Percentiles rank a stretch among this genome's conserved stretches.
Evolutionary conservation across 768 basidiomycete genomes (phyloP).

Genomic region (Pleurotus pulmonarius): DNA sequence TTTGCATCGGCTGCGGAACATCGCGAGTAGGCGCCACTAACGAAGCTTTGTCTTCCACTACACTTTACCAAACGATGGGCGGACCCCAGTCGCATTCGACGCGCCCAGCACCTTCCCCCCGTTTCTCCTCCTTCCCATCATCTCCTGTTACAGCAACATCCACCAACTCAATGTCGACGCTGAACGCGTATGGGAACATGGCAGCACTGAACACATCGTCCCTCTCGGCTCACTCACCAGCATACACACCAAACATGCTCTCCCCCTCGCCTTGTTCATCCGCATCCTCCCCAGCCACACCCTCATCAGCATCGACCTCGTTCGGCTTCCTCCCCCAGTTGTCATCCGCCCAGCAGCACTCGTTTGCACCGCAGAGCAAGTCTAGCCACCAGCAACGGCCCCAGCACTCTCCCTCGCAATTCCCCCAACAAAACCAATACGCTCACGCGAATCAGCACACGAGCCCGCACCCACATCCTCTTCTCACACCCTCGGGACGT

Average conservation of each 20-base stretch:
- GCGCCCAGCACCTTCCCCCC: slow-evolving; percentile 24
- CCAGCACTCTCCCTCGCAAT: too few relatives aligned
- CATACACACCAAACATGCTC: slow-evolving; percentile 18
- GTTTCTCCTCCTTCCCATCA: slow-evolving; percentile 23
- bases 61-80: slow-evolving; percentile 23
- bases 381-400: too few relatives aligned
- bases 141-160: slow-evolving; percentile 3
- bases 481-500: slow-evolving; percentile 81
- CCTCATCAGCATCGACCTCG: slow-evolving; percentile 35
- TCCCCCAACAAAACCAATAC: too few relatives aligned
- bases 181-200: too few relatives aligned
- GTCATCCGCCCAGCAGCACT: too few relatives aligned
- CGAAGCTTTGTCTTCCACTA: slow-evolving; percentile 18
- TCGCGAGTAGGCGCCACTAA: slow-evolving; percentile 38
- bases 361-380: too few relatives aligned
- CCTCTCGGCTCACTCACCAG: too few relatives aligned
- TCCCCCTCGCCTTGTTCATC: slow-evolving; percentile 17
- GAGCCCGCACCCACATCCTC: slow-evolving; percentile 41
- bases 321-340: too few relatives aligned
- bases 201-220: too few relatives aligned
- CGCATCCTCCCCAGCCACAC: slow-evolving; percentile 11
- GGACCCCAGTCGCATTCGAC: slow-evolving; percentile 9
- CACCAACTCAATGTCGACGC: slow-evolving; percentile 14
- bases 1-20: slow-evolving; percentile 76
- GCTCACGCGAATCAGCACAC: too few relatives aligned